Conservation (phyloP, 2,329 filamentous ascomycete genomes). For the Fusarium sp. region DNA sequence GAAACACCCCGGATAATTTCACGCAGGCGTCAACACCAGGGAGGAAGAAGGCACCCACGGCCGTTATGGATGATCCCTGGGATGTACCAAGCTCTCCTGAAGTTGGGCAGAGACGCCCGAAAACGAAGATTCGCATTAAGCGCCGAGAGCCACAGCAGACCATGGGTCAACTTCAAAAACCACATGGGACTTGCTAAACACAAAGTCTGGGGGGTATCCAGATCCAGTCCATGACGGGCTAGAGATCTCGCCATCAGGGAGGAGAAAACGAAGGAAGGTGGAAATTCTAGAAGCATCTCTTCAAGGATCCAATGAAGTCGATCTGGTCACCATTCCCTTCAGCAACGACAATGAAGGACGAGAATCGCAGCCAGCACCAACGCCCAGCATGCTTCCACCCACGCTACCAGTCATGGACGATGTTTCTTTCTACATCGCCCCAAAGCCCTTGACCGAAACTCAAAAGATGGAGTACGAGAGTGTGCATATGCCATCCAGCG, state of each 20-base stretch:
- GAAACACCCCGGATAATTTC: conserved; percentile 39
- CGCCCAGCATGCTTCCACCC: conserved; percentile 45
- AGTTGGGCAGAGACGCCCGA: conserved; percentile 11
- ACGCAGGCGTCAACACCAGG: conserved; percentile 52
- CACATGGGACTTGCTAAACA: neutral
- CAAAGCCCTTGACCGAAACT: conserved; percentile 51
- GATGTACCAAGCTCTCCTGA: conserved; percentile 60
- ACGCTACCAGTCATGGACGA: conserved; percentile 44
- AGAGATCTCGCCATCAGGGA: conserved; percentile 10
- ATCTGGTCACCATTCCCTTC: conserved; percentile 43
- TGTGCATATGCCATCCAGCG: conserved; percentile 34
- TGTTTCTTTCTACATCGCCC: conserved; percentile 50
- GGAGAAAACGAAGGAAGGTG: conserved; percentile 42
- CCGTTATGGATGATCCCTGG: conserved; percentile 53
- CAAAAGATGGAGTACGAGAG: conserved; percentile 53
- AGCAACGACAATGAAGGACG: conserved; percentile 28
- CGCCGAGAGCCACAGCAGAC: conserved; percentile 12
- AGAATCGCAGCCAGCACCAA: conserved; percentile 15
- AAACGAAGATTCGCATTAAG: conserved; percentile 33
- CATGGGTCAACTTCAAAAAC: neutral
- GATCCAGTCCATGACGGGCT: neutral
- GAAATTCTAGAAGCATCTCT: conserved; percentile 21
- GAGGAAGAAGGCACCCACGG: conserved; percentile 38
- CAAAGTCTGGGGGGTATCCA: neutral
- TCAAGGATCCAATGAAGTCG: conserved; percentile 40